Evolutionary conservation across 345 rosid species (phyloP).

Genomic region (Euphorbia peplus): DNA sequence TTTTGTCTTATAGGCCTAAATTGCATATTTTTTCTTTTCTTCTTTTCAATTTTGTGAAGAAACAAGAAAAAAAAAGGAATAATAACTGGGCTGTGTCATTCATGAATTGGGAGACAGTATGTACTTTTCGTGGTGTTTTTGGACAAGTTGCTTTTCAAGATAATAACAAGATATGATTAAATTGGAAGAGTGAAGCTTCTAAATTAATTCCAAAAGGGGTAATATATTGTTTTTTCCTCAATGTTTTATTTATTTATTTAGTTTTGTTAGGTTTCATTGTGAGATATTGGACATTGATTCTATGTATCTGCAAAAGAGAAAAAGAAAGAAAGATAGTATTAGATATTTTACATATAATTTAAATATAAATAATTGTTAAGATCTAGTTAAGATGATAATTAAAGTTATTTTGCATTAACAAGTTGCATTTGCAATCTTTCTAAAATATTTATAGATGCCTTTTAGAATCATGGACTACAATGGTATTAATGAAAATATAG

Average conservation of each 20-base stretch:
- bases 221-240: background rate
- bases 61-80: background rate
- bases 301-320: too few relatives aligned
- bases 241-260: background rate
- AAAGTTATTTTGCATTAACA: too few relatives aligned
- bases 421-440: too few relatives aligned
- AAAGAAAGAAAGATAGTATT: too few relatives aligned
- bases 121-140: slow-evolving; percentile 9
- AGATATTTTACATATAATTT: too few relatives aligned
- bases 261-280: background rate
- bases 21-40: background rate
- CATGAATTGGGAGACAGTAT: background rate
- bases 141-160: background rate
- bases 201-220: too few relatives aligned
- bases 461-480: too few relatives aligned
- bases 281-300: background rate
- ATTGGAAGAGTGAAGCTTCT: slow-evolving; percentile 8
- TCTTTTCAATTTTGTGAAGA: background rate
- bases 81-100: slow-evolving; percentile 6
- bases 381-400: background rate
- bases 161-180: background rate
- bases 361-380: too few relatives aligned
- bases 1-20: background rate
- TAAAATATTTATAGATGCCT: too few relatives aligned
- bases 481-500: too few relatives aligned